These are phyloP conservation scores for Fraxinus latifolia DNA, from an alignment of 305 asterid species.

Conservation along the genomic window DNA sequence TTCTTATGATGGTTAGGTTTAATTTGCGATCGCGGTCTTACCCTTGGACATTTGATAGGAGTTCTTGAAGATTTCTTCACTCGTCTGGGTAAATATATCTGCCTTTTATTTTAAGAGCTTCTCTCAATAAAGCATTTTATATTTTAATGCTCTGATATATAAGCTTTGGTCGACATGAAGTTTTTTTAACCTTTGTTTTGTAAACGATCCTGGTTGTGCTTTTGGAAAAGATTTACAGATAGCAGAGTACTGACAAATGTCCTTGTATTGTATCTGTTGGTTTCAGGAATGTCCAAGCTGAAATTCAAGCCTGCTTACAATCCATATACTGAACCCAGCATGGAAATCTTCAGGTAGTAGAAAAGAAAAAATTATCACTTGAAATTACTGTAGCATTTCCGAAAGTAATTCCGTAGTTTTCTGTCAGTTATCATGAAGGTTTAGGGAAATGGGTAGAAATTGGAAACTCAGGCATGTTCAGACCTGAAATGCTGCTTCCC, in stretches of 20 bases:
- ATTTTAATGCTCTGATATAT: background rate
- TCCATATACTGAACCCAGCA: slow-evolving; percentile 98
- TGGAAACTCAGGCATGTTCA: slow-evolving; percentile 97
- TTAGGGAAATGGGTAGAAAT: slow-evolving; percentile 91
- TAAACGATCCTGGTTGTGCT: background rate
- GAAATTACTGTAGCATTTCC: background rate
- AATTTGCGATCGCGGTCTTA: slow-evolving; percentile 84
- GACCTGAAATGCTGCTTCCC: slow-evolving; percentile 96
- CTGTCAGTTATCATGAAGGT: slow-evolving; percentile 86
- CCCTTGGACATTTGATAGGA: slow-evolving; percentile 90
- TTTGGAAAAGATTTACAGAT: background rate
- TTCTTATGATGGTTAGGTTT: slow-evolving; percentile 48
- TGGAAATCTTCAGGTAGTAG: slow-evolving; percentile 92
- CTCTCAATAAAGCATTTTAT: slow-evolving; percentile 3
- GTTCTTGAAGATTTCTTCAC: slow-evolving; percentile 87
- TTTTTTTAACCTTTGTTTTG: background rate
- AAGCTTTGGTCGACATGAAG: background rate
- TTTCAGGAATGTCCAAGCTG: slow-evolving; percentile 88
- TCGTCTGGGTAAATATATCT: slow-evolving; percentile 59
- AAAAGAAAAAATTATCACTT: background rate
- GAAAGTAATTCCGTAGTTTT: slow-evolving; percentile 2
- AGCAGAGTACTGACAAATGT: slow-evolving; percentile 4
- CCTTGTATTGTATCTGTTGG: slow-evolving; percentile 12
- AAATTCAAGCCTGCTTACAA: slow-evolving; percentile 96
- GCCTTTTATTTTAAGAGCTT: background rate